These are phyloP conservation scores for Eucalyptus cladocalyx DNA, from an alignment of 345 rosid species.

Conservation along the genomic window DNA sequence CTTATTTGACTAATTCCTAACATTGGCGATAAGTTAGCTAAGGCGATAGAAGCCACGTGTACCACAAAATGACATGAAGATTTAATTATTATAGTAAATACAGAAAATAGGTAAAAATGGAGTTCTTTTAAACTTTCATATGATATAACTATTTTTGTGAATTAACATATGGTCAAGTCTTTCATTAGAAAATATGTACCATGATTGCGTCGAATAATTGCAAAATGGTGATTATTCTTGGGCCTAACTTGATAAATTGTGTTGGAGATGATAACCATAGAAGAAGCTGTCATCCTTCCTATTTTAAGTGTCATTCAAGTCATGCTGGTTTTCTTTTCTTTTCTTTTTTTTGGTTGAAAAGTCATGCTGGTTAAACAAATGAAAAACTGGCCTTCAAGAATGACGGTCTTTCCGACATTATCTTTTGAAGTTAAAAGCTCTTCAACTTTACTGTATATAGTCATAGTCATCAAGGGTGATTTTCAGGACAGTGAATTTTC, in stretches of 20 bases:
- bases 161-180: background rate
- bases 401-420: background rate
- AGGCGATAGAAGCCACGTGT: background rate
- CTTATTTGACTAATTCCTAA: background rate
- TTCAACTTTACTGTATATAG: background rate
- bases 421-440: background rate
- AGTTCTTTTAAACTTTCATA: background rate
- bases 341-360: too few relatives aligned
- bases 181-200: background rate
- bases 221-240: background rate
- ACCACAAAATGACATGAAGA: background rate
- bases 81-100: too few relatives aligned
- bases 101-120: background rate
- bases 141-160: background rate
- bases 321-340: too few relatives aligned
- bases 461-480: background rate
- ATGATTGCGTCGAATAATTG: background rate
- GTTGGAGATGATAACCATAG: background rate
- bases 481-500: background rate
- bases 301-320: background rate
- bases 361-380: background rate
- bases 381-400: background rate
- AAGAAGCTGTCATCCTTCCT: background rate
- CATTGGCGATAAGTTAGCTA: background rate
- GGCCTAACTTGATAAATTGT: background rate